phyloP scores from a whole-genome alignment of 352 stramenopile genomes.

The Elongisporangium prolatum region DNA sequence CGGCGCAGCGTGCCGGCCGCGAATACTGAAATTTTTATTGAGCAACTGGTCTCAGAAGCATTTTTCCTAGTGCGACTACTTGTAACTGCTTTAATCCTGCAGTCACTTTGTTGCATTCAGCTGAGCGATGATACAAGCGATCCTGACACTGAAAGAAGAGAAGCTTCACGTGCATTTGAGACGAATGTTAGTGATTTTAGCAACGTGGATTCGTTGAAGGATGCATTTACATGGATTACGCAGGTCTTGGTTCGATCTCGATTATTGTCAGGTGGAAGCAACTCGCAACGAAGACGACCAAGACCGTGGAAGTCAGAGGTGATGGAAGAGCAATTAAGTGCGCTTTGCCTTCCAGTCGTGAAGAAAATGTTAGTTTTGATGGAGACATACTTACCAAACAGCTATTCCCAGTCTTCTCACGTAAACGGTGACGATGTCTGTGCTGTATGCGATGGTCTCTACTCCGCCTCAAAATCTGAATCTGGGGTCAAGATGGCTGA shows the following conservation, averaged over 20 bases:
- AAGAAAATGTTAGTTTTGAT: constrained; percentile 59
- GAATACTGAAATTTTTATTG: constrained; percentile 22
- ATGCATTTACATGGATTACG: constrained; percentile 47
- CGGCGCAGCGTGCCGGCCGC: constrained; percentile 23
- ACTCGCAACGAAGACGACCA: constrained; percentile 1
- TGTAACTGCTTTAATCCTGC: constrained; percentile 54
- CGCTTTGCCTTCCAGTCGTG: constrained; percentile 46
- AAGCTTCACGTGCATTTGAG: constrained; percentile 4
- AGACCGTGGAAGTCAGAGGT: constrained; percentile 14
- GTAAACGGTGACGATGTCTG: constrained; percentile 19
- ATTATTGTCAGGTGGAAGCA: constrained; percentile 10
- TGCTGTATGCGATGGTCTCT: constrained; percentile 66
- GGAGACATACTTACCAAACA: constrained; percentile 40
- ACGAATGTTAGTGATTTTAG: constrained; percentile 37
- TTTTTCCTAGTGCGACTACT: constrained; percentile 55
- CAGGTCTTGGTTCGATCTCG: constrained; percentile 43
- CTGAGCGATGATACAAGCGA: constrained; percentile 8
- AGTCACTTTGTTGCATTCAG: constrained; percentile 40
- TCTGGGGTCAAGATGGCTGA: constrained; percentile 6
- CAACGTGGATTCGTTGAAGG: constrained; percentile 49
- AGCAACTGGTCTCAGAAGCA: constrained; percentile 43
- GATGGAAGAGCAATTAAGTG: constrained; percentile 40
- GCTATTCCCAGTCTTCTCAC: constrained; percentile 11
- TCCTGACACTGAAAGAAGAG: background rate
- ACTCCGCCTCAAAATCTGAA: constrained; percentile 11